Conservation (phyloP, 2,329 filamentous ascomycete genomes). For the Diaporthe eres region DNA sequence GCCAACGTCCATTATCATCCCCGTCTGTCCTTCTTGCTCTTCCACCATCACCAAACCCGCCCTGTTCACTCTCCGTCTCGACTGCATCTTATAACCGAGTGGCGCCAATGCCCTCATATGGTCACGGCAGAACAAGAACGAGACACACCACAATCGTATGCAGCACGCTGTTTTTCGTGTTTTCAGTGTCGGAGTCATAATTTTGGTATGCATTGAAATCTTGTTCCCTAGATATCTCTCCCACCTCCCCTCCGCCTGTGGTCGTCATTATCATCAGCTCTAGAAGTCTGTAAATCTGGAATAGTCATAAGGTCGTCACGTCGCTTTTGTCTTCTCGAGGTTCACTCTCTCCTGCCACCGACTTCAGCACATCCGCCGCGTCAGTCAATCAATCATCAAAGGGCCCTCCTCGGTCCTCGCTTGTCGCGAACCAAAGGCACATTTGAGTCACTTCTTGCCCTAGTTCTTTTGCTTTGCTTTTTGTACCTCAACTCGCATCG, state of each 20-base stretch:
- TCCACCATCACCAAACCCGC: no score
- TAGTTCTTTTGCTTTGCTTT: conserved; percentile 1
- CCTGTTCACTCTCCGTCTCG: neutral
- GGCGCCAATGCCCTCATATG: neutral
- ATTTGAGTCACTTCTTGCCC: neutral
- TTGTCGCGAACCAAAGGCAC: neutral
- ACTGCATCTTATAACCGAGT: neutral
- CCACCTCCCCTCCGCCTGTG: neutral
- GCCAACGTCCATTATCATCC: neutral
- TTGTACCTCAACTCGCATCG: neutral
- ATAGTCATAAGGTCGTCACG: conserved; percentile 39
- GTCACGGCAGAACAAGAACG: neutral
- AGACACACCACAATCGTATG: neutral
- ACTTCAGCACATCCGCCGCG: neutral
- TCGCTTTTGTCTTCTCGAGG: conserved; percentile 33
- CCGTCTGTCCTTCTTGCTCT: no score
- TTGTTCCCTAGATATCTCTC: neutral
- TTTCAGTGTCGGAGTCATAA: neutral
- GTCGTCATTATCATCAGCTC: conserved; percentile 41
- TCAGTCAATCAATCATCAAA: neutral
- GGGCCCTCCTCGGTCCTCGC: neutral
- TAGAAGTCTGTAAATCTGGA: conserved; percentile 31
- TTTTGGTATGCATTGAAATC: conserved; percentile 24
- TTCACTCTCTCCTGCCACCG: neutral
- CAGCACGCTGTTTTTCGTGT: neutral